Evolutionary conservation across 2,329 filamentous ascomycete genomes (phyloP), one percentile per base, ranked within the genome.

Genomic region (Paecilomyces sp.): DNA sequence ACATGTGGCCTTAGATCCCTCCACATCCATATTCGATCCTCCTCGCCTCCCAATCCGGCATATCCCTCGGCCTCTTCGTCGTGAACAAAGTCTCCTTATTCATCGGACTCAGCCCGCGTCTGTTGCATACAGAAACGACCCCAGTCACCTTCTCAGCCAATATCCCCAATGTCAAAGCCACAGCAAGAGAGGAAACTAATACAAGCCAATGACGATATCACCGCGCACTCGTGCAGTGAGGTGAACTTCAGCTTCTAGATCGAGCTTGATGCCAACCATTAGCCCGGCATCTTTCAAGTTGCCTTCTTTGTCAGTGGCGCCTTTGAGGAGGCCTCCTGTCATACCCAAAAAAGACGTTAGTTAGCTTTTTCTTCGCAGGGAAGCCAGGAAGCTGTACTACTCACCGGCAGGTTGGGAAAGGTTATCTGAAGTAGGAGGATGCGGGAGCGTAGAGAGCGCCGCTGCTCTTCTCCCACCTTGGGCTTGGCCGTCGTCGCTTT

Each of bases 231-330:
- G 73, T 55, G 84, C 84, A 18, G 83, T 86, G 63, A 86, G 72
- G 69, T 87, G 83, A 52, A 86, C 82, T 69, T 86, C 84, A 13
- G 84, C 84, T 70, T 87, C 84, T 22, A 86, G 73, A 68, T 87
- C 84, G 36, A 87, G 76, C 77, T 87, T 86, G 75, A 86, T 85
- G 59, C 84, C 84, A 41, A 87, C 77, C 65, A 86, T 77, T 52
- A 86, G 76, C 1, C 82, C 83, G 3, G 84, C 82, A 50, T 81
- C 72, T 73, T 84, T 86, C 61, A 82, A 76, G 65, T 83, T 81
- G 41, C 41, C 41, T 11, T 61, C 84, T 83, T 58, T 85, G 74
- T 31, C 83, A 80, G 62, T 85, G 82, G 33, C 80, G 79, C 13
- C 84, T 70, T 80, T 82, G 62, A 86, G 79, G 34, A 86, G 79